phyloP scores from a whole-genome alignment of 208 protist species.

The Leishmania braziliensis region DNA sequence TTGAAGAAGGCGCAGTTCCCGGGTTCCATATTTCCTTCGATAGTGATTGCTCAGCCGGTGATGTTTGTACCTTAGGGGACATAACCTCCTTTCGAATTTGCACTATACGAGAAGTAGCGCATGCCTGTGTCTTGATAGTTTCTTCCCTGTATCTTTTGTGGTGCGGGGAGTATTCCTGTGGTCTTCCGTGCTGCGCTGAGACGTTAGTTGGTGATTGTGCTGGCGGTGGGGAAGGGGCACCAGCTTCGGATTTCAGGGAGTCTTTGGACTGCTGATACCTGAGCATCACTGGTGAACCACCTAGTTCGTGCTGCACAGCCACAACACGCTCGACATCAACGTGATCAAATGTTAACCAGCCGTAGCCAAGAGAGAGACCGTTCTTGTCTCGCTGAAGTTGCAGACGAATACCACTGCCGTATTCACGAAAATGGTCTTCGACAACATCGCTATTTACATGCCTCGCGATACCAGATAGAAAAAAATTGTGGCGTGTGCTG shows the following conservation, averaged over 20 bases:
- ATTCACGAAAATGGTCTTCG: slow-evolving; percentile 45
- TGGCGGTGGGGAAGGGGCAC: not conserved
- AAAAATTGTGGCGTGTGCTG: slow-evolving; percentile 27
- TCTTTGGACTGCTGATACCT: not conserved
- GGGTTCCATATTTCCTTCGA: not conserved
- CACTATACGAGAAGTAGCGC: not conserved
- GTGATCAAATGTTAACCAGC: slow-evolving; percentile 47
- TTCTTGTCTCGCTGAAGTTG: slow-evolving; percentile 39
- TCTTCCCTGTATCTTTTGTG: not conserved
- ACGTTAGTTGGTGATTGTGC: not conserved
- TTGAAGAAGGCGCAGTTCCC: not conserved
- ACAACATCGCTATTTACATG: slow-evolving; percentile 45
- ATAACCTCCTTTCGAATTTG: not conserved
- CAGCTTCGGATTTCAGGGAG: not conserved
- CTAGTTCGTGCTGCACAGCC: slow-evolving; percentile 7
- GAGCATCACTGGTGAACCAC: slow-evolving; percentile 5
- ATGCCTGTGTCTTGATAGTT: too few relatives aligned
- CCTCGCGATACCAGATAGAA: slow-evolving; percentile 58
- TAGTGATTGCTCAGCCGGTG: not conserved
- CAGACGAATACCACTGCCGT: slow-evolving; percentile 32
- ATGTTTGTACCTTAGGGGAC: not conserved
- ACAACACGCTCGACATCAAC: slow-evolving; percentile 16
- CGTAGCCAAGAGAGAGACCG: slow-evolving; percentile 66
- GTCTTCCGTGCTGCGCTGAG: not conserved
- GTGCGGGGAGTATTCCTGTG: not conserved